phyloP scores from a whole-genome alignment of 2,329 filamentous ascomycete genomes.

The Fusarium concolor region DNA sequence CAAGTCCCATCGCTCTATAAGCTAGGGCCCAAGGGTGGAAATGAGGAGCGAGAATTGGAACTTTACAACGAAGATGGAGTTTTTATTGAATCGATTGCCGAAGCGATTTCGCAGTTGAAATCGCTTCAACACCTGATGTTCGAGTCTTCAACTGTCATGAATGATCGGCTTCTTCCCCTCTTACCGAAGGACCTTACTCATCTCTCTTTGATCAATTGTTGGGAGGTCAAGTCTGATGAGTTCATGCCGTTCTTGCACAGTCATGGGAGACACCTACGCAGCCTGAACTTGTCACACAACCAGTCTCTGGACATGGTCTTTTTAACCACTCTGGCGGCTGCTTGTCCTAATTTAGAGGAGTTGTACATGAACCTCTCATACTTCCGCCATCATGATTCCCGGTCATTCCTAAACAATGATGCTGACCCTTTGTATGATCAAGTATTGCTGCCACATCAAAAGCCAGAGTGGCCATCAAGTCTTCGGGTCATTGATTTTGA shows the following conservation, averaged over 20 bases:
- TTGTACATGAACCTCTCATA: conserved; percentile 84
- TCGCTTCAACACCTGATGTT: conserved; percentile 76
- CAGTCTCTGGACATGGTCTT: conserved; percentile 82
- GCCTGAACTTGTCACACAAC: conserved; percentile 81
- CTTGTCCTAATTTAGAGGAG: conserved; percentile 77
- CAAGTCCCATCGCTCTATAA: conserved; percentile 64
- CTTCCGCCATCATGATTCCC: conserved; percentile 74
- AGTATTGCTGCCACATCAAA: conserved; percentile 71
- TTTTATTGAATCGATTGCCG: conserved; percentile 53
- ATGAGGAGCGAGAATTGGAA: conserved; percentile 48
- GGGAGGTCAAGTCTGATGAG: conserved; percentile 75
- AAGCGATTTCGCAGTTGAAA: conserved; percentile 62
- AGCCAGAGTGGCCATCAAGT: conserved; percentile 81
- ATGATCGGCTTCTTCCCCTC: conserved; percentile 73
- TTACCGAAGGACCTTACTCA: conserved; percentile 74
- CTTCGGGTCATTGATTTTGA: conserved; percentile 79
- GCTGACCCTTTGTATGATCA: conserved; percentile 79
- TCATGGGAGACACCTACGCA: conserved; percentile 74
- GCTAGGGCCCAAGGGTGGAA: conserved; percentile 48
- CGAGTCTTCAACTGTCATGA: conserved; percentile 79
- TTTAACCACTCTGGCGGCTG: conserved; percentile 70
- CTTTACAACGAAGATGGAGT: conserved; percentile 57
- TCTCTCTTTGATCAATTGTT: conserved; percentile 83
- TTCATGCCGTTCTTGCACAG: conserved; percentile 73
- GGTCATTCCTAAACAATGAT: conserved; percentile 64